Conservation (phyloP, 2,329 filamentous ascomycete species). For the Pseudocercospora vitis region DNA sequence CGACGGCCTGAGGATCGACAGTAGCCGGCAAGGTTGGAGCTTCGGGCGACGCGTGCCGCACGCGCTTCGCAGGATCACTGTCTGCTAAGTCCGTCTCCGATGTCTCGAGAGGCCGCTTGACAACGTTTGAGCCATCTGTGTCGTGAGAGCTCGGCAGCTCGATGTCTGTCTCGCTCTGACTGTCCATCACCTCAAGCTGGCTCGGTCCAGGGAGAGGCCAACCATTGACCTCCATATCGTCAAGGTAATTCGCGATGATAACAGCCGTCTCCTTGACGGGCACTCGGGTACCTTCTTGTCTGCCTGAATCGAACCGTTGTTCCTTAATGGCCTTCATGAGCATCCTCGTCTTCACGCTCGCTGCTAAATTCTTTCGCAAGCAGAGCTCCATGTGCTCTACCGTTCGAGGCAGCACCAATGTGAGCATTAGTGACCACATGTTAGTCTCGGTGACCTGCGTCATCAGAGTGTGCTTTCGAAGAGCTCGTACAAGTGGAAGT, state of each 20-base stretch:
- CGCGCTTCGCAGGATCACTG: slow-evolving; percentile 28
- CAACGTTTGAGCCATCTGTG: slow-evolving; percentile 1
- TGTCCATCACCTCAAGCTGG: slow-evolving; percentile 35
- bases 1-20: slow-evolving; percentile 38
- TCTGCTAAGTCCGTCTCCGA: slow-evolving; percentile 7
- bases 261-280: slow-evolving; percentile 26
- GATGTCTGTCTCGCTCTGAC: slow-evolving; percentile 37
- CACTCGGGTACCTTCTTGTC: slow-evolving; percentile 32
- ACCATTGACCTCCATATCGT: slow-evolving; percentile 16
- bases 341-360: slow-evolving; percentile 36
- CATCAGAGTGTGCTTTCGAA: slow-evolving; percentile 5
- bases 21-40: slow-evolving; percentile 26
- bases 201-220: slow-evolving; percentile 33
- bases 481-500: slow-evolving; percentile 18
- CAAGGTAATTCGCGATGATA: slow-evolving; percentile 28
- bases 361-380: slow-evolving; percentile 31
- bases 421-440: slow-evolving; percentile 35
- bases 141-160: background rate
- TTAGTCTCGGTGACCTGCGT: slow-evolving; percentile 8
- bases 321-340: slow-evolving; percentile 41
- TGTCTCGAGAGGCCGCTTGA: slow-evolving; percentile 24
- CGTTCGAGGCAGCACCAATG: slow-evolving; percentile 44
- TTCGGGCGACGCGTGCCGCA: slow-evolving; percentile 21
- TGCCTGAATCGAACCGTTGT: slow-evolving; percentile 38
- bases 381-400: slow-evolving; percentile 48